Evolutionary conservation across 78 protist genomes (phyloP).

Genomic region (Speleostelium caveatum): DNA sequence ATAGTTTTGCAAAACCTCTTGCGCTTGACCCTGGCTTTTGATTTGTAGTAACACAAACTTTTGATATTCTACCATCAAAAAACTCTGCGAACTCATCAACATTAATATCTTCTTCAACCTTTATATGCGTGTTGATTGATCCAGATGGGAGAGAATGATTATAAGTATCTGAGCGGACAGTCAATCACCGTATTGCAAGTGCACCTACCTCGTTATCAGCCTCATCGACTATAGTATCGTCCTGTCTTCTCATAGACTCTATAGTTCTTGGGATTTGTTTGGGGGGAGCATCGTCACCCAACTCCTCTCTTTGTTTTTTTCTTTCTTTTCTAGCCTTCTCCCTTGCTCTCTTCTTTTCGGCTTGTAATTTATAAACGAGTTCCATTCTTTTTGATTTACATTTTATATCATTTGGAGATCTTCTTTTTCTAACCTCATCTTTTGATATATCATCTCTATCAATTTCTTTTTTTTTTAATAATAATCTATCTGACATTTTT

Average conservation of each 20-base stretch:
- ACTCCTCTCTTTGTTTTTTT: constrained; percentile 62
- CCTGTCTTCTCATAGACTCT: constrained; percentile 87
- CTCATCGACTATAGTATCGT: constrained; percentile 87
- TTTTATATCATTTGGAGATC: constrained; percentile 74
- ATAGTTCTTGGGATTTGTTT: constrained; percentile 87
- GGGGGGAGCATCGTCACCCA: constrained; percentile 79
- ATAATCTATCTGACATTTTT: background rate
- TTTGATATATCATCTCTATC: constrained; percentile 32
- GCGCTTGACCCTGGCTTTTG: constrained; percentile 28
- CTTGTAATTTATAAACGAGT: constrained; percentile 32
- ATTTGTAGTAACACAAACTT: constrained; percentile 76
- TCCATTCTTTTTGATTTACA: constrained; percentile 43
- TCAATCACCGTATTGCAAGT: too few species aligned
- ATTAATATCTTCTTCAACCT: constrained; percentile 75
- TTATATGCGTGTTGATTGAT: background rate
- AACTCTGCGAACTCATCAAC: constrained; percentile 84
- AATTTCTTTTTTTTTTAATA: background rate
- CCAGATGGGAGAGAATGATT: background rate
- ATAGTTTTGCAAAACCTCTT: constrained; percentile 18
- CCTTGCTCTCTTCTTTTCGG: constrained; percentile 48
- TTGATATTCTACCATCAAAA: constrained; percentile 78
- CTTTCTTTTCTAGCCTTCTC: constrained; percentile 45
- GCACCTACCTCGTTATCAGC: constrained; percentile 87
- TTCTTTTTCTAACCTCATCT: constrained; percentile 27
- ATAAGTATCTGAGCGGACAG: too few species aligned